These are phyloP conservation scores for Thelephora terrestris DNA, from an alignment of 1,284 basidiomycete genomes.

Conservation along the genomic window DNA sequence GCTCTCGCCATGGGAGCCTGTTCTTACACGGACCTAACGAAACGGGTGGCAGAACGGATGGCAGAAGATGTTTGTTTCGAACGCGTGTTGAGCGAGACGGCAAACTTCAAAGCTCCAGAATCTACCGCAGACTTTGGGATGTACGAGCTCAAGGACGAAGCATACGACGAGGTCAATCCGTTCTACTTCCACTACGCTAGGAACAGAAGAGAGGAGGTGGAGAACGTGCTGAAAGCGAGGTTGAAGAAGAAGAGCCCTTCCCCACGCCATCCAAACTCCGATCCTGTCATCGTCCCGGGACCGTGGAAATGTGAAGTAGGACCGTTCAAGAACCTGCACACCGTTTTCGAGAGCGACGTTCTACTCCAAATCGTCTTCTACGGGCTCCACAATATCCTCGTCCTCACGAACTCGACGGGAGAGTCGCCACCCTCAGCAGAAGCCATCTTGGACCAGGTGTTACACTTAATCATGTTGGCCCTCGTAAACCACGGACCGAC, in stretches of 20 bases:
- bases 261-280: constrained; percentile 16
- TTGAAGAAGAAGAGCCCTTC: constrained; percentile 57
- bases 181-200: constrained; percentile 96
- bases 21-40: constrained; percentile 87
- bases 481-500: constrained; percentile 54
- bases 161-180: constrained; percentile 84
- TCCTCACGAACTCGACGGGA: constrained; percentile 46
- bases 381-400: constrained; percentile 59
- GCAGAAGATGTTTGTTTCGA: constrained; percentile 85
- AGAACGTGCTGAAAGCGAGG: constrained; percentile 63
- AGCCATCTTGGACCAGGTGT: constrained; percentile 80
- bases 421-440: constrained; percentile 65
- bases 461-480: constrained; percentile 82
- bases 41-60: constrained; percentile 84
- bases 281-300: constrained; percentile 70
- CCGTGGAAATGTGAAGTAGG: constrained; percentile 55
- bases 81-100: constrained; percentile 68
- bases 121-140: constrained; percentile 70
- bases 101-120: constrained; percentile 78
- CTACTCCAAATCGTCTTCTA: constrained; percentile 74
- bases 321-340: constrained; percentile 53
- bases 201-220: constrained; percentile 93
- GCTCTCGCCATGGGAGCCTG: constrained; percentile 83
- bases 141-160: constrained; percentile 83
- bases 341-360: constrained; percentile 55